Conservation (phyloP, 2,329 filamentous ascomycete genomes). For the Pestalotiopsis sp. region DNA sequence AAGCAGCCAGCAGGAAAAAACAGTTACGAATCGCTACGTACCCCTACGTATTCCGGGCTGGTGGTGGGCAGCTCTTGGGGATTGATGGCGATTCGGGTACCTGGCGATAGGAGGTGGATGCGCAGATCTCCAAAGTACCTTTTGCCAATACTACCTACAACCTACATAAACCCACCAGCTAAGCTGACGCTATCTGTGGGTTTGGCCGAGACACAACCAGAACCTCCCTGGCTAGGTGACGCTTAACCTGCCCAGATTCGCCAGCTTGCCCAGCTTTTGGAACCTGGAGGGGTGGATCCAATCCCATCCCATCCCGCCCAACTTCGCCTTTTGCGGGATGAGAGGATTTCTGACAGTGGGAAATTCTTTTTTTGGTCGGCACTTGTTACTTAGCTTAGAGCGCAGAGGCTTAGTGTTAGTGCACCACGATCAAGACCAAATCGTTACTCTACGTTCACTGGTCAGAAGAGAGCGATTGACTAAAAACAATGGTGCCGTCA, state of each 20-base stretch:
- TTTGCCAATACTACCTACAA: neutral
- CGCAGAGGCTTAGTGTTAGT: neutral
- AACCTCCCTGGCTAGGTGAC: neutral
- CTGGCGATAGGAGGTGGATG: neutral
- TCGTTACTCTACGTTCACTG: neutral
- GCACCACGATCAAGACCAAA: neutral
- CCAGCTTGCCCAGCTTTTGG: neutral
- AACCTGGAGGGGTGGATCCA: neutral
- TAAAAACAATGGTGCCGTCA: neutral
- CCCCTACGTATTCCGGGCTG: neutral
- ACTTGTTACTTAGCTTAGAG: neutral
- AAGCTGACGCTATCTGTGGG: neutral
- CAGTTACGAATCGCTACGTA: neutral
- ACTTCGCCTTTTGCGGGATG: slow-evolving; percentile 4
- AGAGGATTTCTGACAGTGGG: neutral
- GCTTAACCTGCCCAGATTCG: neutral
- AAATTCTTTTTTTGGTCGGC: slow-evolving; percentile 9
- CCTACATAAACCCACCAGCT: neutral
- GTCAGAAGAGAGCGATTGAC: neutral
- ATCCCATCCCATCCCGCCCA: neutral
- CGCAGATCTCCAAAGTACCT: neutral
- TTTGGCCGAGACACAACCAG: neutral
- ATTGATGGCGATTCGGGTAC: neutral
- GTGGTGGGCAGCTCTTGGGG: neutral
- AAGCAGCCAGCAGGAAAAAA: neutral